phyloP scores from a whole-genome alignment of 1,284 basidiomycete genomes.

The Albatrellus sp. region DNA sequence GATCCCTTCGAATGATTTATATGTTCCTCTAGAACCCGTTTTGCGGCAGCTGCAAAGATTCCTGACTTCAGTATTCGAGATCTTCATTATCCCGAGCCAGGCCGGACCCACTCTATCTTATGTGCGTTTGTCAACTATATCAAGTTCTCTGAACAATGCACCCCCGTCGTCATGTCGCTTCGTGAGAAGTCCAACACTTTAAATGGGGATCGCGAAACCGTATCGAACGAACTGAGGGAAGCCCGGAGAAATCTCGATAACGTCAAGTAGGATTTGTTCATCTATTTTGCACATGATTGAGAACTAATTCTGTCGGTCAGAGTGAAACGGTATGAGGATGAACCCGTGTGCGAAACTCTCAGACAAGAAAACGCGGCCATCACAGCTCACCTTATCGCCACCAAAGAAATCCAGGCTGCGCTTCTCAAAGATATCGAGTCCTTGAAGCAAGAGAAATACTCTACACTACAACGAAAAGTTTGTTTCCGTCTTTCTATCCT shows the following conservation, averaged over 20 bases:
- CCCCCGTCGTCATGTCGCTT: constrained; percentile 45
- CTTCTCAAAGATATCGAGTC: constrained; percentile 48
- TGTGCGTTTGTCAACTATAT: constrained; percentile 89
- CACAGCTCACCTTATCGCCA: constrained; percentile 49
- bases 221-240: constrained; percentile 37
- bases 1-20: not conserved
- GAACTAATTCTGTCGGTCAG: constrained; percentile 21
- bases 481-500: not conserved
- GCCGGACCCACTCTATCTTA: constrained; percentile 61
- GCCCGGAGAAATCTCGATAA: constrained; percentile 41
- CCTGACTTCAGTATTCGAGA: constrained; percentile 70
- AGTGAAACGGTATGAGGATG: constrained; percentile 55
- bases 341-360: constrained; percentile 54
- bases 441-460: constrained; percentile 56
- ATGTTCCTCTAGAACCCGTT: not conserved
- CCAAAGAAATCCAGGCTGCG: constrained; percentile 51
- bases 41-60: constrained; percentile 34
- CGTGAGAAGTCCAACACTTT: constrained; percentile 44
- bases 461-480: constrained; percentile 45
- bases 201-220: constrained; percentile 40
- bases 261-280: constrained; percentile 47
- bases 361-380: constrained; percentile 49
- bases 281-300: not conserved
- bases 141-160: constrained; percentile 74
- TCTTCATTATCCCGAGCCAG: constrained; percentile 56